Percentiles rank a stretch among this genome's conserved stretches.
phyloP scores from a whole-genome alignment of 163 green algal genomes.

The Scenedesmus sp. region DNA sequence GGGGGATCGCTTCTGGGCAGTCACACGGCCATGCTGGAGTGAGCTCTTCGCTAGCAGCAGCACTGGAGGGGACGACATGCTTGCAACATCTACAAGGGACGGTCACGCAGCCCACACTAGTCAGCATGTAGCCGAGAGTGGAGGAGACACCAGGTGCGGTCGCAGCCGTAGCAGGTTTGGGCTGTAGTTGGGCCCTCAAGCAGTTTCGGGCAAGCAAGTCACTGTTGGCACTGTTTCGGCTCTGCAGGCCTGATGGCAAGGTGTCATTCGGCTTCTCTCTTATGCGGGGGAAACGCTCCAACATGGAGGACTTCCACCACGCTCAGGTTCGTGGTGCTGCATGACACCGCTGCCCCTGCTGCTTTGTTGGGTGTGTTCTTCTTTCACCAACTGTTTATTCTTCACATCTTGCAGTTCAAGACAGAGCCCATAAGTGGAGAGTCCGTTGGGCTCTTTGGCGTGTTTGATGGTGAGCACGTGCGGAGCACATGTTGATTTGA shows the following conservation, averaged over 20 bases:
- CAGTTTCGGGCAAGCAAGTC: background rate
- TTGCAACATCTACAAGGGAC: background rate
- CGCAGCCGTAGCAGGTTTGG: background rate
- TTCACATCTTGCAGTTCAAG: slow-evolving; percentile 73
- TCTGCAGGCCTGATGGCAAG: slow-evolving; percentile 83
- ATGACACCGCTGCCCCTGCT: background rate
- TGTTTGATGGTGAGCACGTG: slow-evolving; percentile 87
- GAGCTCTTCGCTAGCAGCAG: background rate
- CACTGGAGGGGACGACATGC: slow-evolving; percentile 1
- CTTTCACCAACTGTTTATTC: background rate
- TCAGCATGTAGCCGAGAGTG: background rate
- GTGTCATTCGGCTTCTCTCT: slow-evolving; percentile 82
- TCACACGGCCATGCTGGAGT: background rate
- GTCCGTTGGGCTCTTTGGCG: slow-evolving; percentile 85
- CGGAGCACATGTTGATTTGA: background rate
- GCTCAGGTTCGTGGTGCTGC: slow-evolving; percentile 52
- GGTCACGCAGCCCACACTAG: slow-evolving; percentile 23
- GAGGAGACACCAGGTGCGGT: slow-evolving; percentile 39
- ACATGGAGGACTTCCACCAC: slow-evolving; percentile 86
- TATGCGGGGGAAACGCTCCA: slow-evolving; percentile 80
- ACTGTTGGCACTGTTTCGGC: background rate
- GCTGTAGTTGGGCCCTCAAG: background rate
- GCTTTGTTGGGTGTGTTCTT: background rate
- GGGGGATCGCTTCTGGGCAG: background rate
- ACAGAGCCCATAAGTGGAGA: slow-evolving; percentile 65